Conservation (phyloP, 768 basidiomycete genomes). For the Russula olivacea region DNA sequence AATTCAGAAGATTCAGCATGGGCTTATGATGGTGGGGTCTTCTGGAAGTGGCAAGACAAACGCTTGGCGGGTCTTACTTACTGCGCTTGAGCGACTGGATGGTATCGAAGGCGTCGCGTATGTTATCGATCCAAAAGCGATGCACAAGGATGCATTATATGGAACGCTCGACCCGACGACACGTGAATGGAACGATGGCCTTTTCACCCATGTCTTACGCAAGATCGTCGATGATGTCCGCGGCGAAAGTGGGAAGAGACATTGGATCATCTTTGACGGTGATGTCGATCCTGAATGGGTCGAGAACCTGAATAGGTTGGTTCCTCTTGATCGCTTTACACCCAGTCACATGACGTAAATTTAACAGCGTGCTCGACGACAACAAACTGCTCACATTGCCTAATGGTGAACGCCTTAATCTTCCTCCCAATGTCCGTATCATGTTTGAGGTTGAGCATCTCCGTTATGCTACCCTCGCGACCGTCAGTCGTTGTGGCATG, state of each 20-base stretch:
- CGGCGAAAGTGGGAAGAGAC: slow-evolving; percentile 91
- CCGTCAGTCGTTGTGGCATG: slow-evolving; percentile 99
- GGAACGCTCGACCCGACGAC: slow-evolving; percentile 96
- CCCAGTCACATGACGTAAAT: background rate
- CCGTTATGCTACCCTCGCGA: slow-evolving; percentile 93
- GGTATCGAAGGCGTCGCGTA: slow-evolving; percentile 90
- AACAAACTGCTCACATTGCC: slow-evolving; percentile 96
- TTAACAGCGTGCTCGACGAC: slow-evolving; percentile 87
- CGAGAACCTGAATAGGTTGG: slow-evolving; percentile 95
- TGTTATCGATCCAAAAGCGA: slow-evolving; percentile 98
- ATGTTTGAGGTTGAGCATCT: slow-evolving; percentile 99
- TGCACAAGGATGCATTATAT: slow-evolving; percentile 97
- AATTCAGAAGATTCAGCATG: slow-evolving; percentile 99
- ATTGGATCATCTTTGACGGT: slow-evolving; percentile 99
- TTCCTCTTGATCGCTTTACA: background rate
- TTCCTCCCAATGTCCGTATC: slow-evolving; percentile 94
- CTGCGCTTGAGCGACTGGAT: slow-evolving; percentile 85
- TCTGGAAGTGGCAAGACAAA: slow-evolving; percentile 96
- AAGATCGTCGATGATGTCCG: slow-evolving; percentile 99
- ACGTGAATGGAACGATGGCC: slow-evolving; percentile 97
- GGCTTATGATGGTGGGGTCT: slow-evolving; percentile 99
- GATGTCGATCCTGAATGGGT: slow-evolving; percentile 99
- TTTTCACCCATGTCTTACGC: slow-evolving; percentile 95
- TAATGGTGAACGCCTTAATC: slow-evolving; percentile 95
- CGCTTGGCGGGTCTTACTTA: slow-evolving; percentile 91